These are phyloP conservation scores for Ganoderma leucocontextum DNA, from an alignment of 1,284 basidiomycete genomes.

Conservation along the genomic window DNA sequence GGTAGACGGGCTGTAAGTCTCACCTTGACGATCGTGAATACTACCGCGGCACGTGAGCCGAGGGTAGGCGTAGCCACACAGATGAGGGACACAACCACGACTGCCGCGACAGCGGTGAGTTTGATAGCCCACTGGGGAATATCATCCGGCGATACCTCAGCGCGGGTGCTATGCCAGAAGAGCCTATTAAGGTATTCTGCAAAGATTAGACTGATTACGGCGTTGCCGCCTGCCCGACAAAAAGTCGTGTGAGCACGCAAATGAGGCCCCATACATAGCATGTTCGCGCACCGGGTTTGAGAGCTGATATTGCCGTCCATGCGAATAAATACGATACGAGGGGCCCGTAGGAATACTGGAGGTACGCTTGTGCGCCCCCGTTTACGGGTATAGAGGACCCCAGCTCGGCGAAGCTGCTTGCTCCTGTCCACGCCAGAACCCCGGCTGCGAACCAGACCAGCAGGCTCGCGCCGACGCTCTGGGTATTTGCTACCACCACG, in stretches of 20 bases:
- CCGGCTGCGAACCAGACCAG: slow-evolving; percentile 84
- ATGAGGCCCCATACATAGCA: not conserved
- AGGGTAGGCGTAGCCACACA: slow-evolving; percentile 84
- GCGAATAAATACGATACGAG: slow-evolving; percentile 88
- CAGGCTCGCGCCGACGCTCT: slow-evolving; percentile 87
- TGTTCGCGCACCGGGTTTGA: slow-evolving; percentile 75
- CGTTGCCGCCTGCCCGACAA: slow-evolving; percentile 59
- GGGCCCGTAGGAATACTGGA: slow-evolving; percentile 90
- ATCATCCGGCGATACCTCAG: slow-evolving; percentile 74
- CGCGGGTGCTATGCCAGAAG: slow-evolving; percentile 70
- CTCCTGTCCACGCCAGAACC: slow-evolving; percentile 91
- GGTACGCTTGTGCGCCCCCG: slow-evolving; percentile 92
- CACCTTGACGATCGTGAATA: slow-evolving; percentile 90
- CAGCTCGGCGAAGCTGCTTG: slow-evolving; percentile 90
- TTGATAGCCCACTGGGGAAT: slow-evolving; percentile 96
- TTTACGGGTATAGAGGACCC: slow-evolving; percentile 86
- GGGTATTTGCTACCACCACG: slow-evolving; percentile 87
- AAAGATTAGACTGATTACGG: slow-evolving; percentile 77
- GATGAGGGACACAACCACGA: slow-evolving; percentile 76
- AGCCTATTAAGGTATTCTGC: slow-evolving; percentile 90
- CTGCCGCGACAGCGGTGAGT: slow-evolving; percentile 80
- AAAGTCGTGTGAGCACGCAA: not conserved
- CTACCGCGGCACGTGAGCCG: slow-evolving; percentile 84
- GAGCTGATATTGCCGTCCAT: slow-evolving; percentile 90
- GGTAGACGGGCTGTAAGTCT: slow-evolving; percentile 21